Evolutionary conservation across 495 filamentous ascomycete genomes (phyloP).

Genomic region (Jackrogersella minutella): DNA sequence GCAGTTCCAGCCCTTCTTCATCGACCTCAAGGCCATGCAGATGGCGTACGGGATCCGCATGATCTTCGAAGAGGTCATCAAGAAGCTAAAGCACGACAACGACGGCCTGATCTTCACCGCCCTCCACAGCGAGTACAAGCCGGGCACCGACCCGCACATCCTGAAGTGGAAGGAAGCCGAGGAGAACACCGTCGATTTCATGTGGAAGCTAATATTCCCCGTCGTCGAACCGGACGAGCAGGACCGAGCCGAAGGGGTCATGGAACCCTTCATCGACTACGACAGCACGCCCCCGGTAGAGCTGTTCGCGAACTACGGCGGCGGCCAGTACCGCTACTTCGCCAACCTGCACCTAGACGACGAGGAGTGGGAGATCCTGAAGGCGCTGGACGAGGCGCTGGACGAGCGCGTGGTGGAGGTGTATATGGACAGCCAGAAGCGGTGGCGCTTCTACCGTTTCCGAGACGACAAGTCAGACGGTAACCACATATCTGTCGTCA

Average conservation of each 20-base stretch:
- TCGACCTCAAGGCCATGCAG: slow-evolving; percentile 87
- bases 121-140: slow-evolving; percentile 80
- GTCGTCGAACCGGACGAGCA: slow-evolving; percentile 71
- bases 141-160: slow-evolving; percentile 90
- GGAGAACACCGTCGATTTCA: slow-evolving; percentile 95
- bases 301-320: slow-evolving; percentile 54
- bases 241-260: slow-evolving; percentile 68
- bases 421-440: slow-evolving; percentile 71
- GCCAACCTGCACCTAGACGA: slow-evolving; percentile 72
- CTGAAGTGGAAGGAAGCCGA: slow-evolving; percentile 95
- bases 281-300: slow-evolving; percentile 60
- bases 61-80: slow-evolving; percentile 88
- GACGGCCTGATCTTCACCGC: slow-evolving; percentile 98
- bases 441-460: slow-evolving; percentile 87
- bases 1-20: slow-evolving; percentile 74
- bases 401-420: slow-evolving; percentile 91
- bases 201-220: slow-evolving; percentile 79
- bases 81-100: slow-evolving; percentile 85
- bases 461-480: slow-evolving; percentile 90
- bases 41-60: slow-evolving; percentile 86
- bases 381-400: slow-evolving; percentile 70
- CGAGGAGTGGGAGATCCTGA: slow-evolving; percentile 84
- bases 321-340: slow-evolving; percentile 66
- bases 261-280: slow-evolving; percentile 64
- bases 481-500: slow-evolving; percentile 77